A percentile compares a stretch with the other conserved stretches of the same genome.
Conservation (phyloP, 768 basidiomycete species). For the Russula sp. region DNA sequence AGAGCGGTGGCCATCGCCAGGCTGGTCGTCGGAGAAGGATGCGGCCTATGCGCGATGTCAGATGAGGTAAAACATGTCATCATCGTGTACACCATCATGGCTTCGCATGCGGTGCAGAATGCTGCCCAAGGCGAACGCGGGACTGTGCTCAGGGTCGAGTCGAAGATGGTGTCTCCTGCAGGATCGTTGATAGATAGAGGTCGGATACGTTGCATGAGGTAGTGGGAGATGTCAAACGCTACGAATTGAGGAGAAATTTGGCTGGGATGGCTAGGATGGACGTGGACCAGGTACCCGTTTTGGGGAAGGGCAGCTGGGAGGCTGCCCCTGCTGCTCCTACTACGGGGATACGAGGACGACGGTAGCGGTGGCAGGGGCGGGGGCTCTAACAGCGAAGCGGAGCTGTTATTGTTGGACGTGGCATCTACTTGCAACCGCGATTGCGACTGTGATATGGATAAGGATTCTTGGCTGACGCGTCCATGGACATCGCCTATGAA, state of each 20-base stretch:
- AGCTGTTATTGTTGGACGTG: no score
- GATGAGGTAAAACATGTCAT: constrained; percentile 32
- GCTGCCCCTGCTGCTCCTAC: no score
- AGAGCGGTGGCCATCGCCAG: constrained; percentile 40
- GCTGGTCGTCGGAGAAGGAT: constrained; percentile 36
- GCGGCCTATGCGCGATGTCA: constrained; percentile 32
- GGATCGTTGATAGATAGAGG: constrained; percentile 14
- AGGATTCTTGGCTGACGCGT: no score
- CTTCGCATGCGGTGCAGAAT: constrained; percentile 20
- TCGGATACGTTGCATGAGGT: constrained; percentile 9
- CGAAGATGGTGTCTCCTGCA: constrained; percentile 23
- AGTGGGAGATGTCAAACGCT: constrained; percentile 14
- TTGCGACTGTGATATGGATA: no score
- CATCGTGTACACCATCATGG: constrained; percentile 16
- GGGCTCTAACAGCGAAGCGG: no score
- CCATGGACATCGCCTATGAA: no score
- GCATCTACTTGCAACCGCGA: no score
- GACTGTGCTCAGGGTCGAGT: constrained; percentile 1
- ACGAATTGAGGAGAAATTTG: not conserved
- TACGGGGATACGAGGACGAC: no score
- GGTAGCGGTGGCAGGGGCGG: no score
- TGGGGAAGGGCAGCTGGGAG: constrained; percentile 16
- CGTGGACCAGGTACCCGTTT: not conserved
- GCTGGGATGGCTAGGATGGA: not conserved
- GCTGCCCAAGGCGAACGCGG: constrained; percentile 4